Base-by-base conservation (phyloP, 2,329 filamentous ascomycete genomes). In the Alternaria sp. region DNA sequence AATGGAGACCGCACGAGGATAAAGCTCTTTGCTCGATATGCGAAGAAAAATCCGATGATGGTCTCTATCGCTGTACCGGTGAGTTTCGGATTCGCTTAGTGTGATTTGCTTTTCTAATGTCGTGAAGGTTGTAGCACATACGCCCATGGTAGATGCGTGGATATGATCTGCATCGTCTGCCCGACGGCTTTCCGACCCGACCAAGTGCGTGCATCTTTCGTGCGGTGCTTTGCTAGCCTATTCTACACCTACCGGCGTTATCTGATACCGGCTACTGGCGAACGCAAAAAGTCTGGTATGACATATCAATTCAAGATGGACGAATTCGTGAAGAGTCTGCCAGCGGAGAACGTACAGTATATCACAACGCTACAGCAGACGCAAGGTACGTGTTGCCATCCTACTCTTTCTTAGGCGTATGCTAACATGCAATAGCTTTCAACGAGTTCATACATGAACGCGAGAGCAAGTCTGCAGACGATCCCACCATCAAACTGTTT, bases 381-480 rank as follows among this genome's bases (percentile, higher is more conserved):
- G 2, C 88, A 90, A 81, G 83, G 84, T 83, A 72, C 63, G 68
- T 68, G 28, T 5, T 22, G 47, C 7, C 11, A 38, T n/a, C 24
- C 32, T n/a, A n/a, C n/a, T 12, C 22, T 14, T 14, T 54, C 39
- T 24, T 5, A 3, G 24, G 5, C 12, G 26, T 24, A 46, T 41
- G 28, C 66, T 73, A 57, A 73, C 43, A 36, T 16, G 9, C 16
- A 32, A 3, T 49, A 88, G 87, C 82, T 49, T 93, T 94, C 75
- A 93, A 93, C 67, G 91, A 94, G 76, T 95, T 95, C 76, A 91
- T 95, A 63, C 90, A 94, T 71, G 90, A 93, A 69, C 87, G 92
- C 46, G 92, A 95, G 78, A 88, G 83, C 22, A 87, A 85, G 7
- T 82, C 87, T 2, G 78, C 87, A 0, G 84, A 87, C 7, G 85